Percentiles rank a stretch among this genome's conserved stretches.
Conservation (phyloP, 441 rosid genomes). For the Flueggea neowawraea region DNA sequence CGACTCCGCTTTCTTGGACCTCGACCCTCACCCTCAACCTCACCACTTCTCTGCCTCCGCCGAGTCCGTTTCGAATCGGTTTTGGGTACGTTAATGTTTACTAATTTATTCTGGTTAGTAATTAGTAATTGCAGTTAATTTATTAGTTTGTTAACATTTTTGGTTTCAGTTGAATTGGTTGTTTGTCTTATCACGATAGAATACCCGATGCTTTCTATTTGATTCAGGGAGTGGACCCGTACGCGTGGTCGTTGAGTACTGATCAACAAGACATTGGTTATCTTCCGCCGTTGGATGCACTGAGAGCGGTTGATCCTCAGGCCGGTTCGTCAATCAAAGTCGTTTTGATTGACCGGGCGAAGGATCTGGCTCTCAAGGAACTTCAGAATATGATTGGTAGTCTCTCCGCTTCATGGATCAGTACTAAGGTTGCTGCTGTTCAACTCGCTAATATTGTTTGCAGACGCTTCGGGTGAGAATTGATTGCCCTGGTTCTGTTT, state of each 20-base stretch:
- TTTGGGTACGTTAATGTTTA: conserved; percentile 56
- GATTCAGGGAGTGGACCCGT: conserved; percentile 86
- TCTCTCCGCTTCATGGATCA: conserved; percentile 60
- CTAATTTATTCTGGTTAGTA: too few relatives aligned
- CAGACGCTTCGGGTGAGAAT: conserved; percentile 81
- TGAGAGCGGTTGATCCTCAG: conserved; percentile 64
- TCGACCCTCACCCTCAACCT: conserved; percentile 43
- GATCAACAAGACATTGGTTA: conserved; percentile 73
- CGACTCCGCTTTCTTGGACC: conserved; percentile 69
- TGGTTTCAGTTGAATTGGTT: conserved; percentile 75
- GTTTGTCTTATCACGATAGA: conserved; percentile 76
- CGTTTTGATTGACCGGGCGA: conserved; percentile 61
- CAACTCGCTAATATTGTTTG: conserved; percentile 86
- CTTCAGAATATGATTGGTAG: conserved; percentile 59
- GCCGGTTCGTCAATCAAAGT: conserved; percentile 58
- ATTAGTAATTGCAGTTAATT: too few relatives aligned
- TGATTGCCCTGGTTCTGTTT: conserved; percentile 8
- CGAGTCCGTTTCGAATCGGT: conserved; percentile 74
- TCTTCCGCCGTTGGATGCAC: conserved; percentile 78
- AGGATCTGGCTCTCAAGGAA: conserved; percentile 72
- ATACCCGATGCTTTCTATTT: conserved; percentile 95
- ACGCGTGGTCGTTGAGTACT: conserved; percentile 78
- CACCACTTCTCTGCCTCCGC: conserved; percentile 13
- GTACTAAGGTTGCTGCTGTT: conserved; percentile 66
- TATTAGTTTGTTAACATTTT: too few relatives aligned